These are phyloP conservation scores for Corynascus novoguineensis DNA, from an alignment of 495 filamentous ascomycete genomes.

Conservation along the genomic window DNA sequence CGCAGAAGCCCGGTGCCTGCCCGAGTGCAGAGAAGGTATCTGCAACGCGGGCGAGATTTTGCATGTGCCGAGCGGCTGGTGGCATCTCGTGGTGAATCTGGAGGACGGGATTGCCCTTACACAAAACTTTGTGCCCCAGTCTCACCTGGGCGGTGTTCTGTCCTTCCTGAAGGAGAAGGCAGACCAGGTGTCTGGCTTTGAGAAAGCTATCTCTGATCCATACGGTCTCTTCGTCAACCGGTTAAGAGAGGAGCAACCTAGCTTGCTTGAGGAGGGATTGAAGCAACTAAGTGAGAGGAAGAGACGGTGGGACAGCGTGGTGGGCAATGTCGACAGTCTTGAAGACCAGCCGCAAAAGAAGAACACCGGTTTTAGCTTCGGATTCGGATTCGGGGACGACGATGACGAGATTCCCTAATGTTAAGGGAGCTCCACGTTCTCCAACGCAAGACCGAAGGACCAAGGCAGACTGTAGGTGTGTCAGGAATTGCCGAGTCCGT, in stretches of 20 bases:
- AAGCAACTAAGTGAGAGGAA: constrained; percentile 65
- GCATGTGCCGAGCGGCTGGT: constrained; percentile 91
- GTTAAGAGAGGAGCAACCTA: constrained; percentile 58
- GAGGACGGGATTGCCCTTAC: constrained; percentile 81
- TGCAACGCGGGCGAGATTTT: constrained; percentile 84
- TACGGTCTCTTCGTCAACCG: constrained; percentile 69
- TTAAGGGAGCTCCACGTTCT: neutral
- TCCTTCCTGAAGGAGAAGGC: constrained; percentile 77
- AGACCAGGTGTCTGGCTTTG: constrained; percentile 83
- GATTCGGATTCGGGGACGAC: constrained; percentile 63
- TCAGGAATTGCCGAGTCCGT: neutral
- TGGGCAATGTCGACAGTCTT: constrained; percentile 44
- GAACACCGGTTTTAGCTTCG: constrained; percentile 71
- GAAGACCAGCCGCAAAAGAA: constrained; percentile 33
- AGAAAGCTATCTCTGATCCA: constrained; percentile 64
- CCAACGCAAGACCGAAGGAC: too few species aligned
- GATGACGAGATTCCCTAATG: constrained; percentile 40
- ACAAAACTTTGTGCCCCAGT: constrained; percentile 88
- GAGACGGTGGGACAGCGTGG: constrained; percentile 79
- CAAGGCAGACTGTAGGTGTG: neutral
- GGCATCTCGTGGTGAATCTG: constrained; percentile 92
- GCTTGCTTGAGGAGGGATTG: constrained; percentile 58
- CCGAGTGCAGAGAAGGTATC: constrained; percentile 80
- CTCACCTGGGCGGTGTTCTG: constrained; percentile 67
- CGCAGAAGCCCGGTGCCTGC: constrained; percentile 69